These are phyloP conservation scores for Euphorbia schlechtendalii DNA, from an alignment of 441 rosid species.

Conservation along the genomic window DNA sequence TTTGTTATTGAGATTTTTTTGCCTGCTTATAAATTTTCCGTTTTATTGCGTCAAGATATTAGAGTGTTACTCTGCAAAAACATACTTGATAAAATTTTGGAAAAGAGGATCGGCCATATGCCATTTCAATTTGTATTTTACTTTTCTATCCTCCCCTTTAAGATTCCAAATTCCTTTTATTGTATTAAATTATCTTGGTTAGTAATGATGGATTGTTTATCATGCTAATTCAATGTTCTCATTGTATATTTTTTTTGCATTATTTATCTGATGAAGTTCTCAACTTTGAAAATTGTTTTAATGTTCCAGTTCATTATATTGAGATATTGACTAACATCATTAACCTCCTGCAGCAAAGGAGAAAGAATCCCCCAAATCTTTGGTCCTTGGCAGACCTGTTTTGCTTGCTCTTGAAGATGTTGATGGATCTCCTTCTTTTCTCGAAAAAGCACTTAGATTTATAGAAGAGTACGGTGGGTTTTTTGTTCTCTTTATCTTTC, in stretches of 20 bases:
- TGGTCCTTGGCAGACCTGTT: constrained; percentile 80
- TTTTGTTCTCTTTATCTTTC: constrained; percentile 8
- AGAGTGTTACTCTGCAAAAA: not conserved
- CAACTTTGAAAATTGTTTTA: constrained; percentile 7
- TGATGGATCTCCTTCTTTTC: constrained; percentile 95
- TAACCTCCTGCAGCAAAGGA: constrained; percentile 43
- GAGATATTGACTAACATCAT: constrained; percentile 12
- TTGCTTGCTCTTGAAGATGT: too few species aligned
- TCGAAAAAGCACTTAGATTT: constrained; percentile 94
- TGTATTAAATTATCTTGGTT: not conserved
- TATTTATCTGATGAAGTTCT: constrained; percentile 8
- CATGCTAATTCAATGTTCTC: constrained; percentile 7
- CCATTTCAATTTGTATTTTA: not conserved
- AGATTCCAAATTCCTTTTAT: not conserved
- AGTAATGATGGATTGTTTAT: not conserved
- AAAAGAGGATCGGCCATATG: not conserved
- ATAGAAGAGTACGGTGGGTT: constrained; percentile 85
- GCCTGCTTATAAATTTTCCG: constrained; percentile 2
- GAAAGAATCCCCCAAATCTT: constrained; percentile 47
- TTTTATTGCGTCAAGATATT: constrained; percentile 8
- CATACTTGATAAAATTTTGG: constrained; percentile 1
- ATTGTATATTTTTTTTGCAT: constrained; percentile 2
- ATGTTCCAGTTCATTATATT: constrained; percentile 1
- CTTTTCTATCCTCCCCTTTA: not conserved
- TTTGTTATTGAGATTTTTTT: not conserved